These are phyloP conservation scores for Termitomyces sp. DNA, from an alignment of 768 basidiomycete genomes.

Conservation along the genomic window DNA sequence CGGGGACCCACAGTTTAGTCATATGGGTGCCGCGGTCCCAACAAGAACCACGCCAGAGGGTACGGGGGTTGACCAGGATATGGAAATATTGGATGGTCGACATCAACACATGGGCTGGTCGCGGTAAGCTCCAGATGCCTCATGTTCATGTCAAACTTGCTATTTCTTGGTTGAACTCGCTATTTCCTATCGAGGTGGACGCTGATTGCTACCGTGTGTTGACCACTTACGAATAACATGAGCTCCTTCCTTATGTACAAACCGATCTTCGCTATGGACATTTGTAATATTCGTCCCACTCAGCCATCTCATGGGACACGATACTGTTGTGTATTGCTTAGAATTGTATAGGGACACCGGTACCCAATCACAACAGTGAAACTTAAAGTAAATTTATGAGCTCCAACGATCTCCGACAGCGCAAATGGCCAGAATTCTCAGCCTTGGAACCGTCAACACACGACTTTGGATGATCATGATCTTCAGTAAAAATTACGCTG, in stretches of 20 bases:
- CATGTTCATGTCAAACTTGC: background rate
- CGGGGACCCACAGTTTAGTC: conserved; percentile 43
- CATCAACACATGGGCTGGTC: conserved; percentile 11
- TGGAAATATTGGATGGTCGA: conserved; percentile 11
- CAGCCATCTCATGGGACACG: background rate
- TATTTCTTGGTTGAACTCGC: background rate
- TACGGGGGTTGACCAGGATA: conserved; percentile 16
- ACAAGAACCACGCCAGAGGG: conserved; percentile 27
- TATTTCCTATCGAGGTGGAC: background rate
- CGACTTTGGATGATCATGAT: background rate
- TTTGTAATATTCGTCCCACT: background rate
- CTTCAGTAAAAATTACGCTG: too few relatives aligned
- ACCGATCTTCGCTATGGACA: background rate
- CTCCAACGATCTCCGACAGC: background rate
- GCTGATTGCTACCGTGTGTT: background rate
- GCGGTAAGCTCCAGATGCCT: background rate
- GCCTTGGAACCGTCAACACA: background rate
- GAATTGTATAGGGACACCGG: background rate
- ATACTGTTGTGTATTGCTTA: background rate
- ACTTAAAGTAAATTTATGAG: background rate
- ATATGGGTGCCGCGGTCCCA: conserved; percentile 42
- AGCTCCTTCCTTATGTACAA: background rate
- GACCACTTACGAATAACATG: background rate
- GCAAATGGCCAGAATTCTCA: background rate
- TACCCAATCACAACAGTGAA: background rate